Evolutionary conservation across 768 basidiomycete genomes (phyloP), one percentile per base, ranked within the genome.

Genomic region (Sporobolomyces pararoseus): DNA sequence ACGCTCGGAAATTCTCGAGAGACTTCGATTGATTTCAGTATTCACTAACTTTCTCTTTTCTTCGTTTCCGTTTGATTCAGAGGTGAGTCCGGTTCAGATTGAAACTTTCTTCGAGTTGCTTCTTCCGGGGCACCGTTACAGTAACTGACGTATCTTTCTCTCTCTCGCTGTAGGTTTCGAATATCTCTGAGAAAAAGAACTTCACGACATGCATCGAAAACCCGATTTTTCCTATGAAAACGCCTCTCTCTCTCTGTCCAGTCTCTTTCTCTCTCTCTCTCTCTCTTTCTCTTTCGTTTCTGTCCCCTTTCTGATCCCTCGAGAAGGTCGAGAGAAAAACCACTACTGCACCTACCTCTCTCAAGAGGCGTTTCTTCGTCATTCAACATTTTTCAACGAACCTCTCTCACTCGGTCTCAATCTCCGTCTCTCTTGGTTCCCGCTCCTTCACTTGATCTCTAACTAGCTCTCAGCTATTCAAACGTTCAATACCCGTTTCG

Each of bases 51-150:
- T 37, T 46, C 21, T 19, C 16, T 32, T 12, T 27, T 27, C 25
- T 53, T 29, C 50, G 17, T 39, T n/a, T 39, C 34, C 19, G 25
- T 27, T n/a, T n/a, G n/a, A n/a, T n/a, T n/a, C n/a, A n/a, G n/a
- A n/a, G n/a, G n/a, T n/a, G n/a, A n/a, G n/a, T n/a, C n/a, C n/a
- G 37, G 39, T 64, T 52, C 23, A 39, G 31, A 50, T 47, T 47
- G 32, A 50, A 47, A 64, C 37, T 17, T 42, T 42, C 39, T 42
- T 42, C 46, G n/a, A n/a, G n/a, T n/a, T n/a, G n/a, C 55, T 44
- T 13, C 16, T 42, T 58, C 55, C 55, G 55, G 55, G 55, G 55
- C 37, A 44, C 37, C n/a, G n/a, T n/a, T n/a, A n/a, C n/a, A n/a
- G n/a, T 14, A 10, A 44, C 55, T 58, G 55, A 58, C 55, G 55